Percentiles rank a stretch among this genome's conserved stretches.
Conservation (phyloP, 495 filamentous ascomycete species). For the Penicillium ochrochloron region DNA sequence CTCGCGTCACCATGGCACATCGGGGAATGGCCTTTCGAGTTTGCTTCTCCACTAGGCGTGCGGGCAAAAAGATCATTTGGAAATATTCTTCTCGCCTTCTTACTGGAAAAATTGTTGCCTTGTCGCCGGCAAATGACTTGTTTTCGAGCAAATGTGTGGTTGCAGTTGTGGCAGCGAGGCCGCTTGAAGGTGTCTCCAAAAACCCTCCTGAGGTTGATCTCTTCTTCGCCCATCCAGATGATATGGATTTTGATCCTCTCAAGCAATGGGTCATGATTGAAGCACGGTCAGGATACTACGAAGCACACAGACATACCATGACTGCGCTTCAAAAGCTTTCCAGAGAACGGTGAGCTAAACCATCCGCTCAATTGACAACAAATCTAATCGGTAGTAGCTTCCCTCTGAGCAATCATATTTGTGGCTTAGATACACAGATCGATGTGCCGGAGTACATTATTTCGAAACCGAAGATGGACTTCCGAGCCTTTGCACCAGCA, state of each 20-base stretch:
- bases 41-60: constrained; percentile 70
- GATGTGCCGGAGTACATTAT: constrained; percentile 54
- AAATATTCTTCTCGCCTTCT: constrained; percentile 73
- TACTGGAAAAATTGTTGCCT: constrained; percentile 69
- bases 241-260: constrained; percentile 70
- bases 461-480: constrained; percentile 49
- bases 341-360: constrained; percentile 50
- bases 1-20: constrained; percentile 62
- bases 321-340: constrained; percentile 74
- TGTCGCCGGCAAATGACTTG: constrained; percentile 65
- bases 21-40: constrained; percentile 69
- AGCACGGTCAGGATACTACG: constrained; percentile 70
- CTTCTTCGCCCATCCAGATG: constrained; percentile 65
- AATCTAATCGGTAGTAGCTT: constrained; percentile 49
- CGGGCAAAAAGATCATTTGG: constrained; percentile 76
- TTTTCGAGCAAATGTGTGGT: constrained; percentile 71
- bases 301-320: constrained; percentile 73
- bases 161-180: constrained; percentile 74
- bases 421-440: constrained; percentile 52
- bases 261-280: constrained; percentile 81
- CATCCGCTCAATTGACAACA: constrained; percentile 26
- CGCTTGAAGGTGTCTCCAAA: constrained; percentile 61
- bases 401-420: constrained; percentile 65
- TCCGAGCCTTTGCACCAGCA: constrained; percentile 41
- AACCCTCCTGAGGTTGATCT: constrained; percentile 78